Evolutionary conservation across 2,329 filamentous ascomycete genomes (phyloP).

Genomic region (Didymellaceae sp.): DNA sequence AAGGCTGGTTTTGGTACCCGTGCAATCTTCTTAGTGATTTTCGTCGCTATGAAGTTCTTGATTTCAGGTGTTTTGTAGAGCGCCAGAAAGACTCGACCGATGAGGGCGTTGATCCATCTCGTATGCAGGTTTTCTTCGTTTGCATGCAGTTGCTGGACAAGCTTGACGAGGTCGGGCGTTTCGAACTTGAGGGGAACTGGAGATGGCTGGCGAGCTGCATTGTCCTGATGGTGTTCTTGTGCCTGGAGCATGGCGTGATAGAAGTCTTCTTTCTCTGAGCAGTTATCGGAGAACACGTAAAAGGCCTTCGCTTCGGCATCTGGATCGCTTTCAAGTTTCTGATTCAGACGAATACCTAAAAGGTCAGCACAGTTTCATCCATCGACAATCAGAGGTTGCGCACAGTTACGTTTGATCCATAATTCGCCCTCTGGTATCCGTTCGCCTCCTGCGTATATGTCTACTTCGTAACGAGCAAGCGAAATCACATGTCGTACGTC

Average conservation of each 20-base stretch:
- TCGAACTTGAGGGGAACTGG: slow-evolving; percentile 80
- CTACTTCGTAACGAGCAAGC: slow-evolving; percentile 83
- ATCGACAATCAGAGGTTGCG: not conserved
- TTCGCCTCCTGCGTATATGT: slow-evolving; percentile 81
- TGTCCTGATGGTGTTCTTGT: slow-evolving; percentile 71
- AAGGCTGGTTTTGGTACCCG: slow-evolving; percentile 91
- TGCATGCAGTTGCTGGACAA: slow-evolving; percentile 90
- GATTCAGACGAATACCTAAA: slow-evolving; percentile 70
- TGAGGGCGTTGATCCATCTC: slow-evolving; percentile 89
- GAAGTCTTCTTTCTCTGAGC: slow-evolving; percentile 97
- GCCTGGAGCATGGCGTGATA: slow-evolving; percentile 91
- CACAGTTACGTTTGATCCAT: slow-evolving; percentile 91
- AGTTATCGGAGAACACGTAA: slow-evolving; percentile 92
- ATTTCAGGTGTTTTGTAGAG: slow-evolving; percentile 85
- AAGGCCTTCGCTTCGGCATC: slow-evolving; percentile 78
- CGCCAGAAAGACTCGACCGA: slow-evolving; percentile 87
- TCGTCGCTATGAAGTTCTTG: slow-evolving; percentile 78
- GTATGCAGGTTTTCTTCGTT: slow-evolving; percentile 90
- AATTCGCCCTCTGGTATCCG: slow-evolving; percentile 87
- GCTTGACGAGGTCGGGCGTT: slow-evolving; percentile 81
- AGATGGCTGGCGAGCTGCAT: slow-evolving; percentile 57
- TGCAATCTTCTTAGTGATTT: slow-evolving; percentile 95
- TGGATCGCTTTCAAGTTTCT: slow-evolving; percentile 63
- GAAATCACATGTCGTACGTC: slow-evolving; percentile 97
- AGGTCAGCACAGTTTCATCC: not conserved